Base-by-base conservation (phyloP, 805 yeast genomes). In the Kazachstania africana region DNA sequence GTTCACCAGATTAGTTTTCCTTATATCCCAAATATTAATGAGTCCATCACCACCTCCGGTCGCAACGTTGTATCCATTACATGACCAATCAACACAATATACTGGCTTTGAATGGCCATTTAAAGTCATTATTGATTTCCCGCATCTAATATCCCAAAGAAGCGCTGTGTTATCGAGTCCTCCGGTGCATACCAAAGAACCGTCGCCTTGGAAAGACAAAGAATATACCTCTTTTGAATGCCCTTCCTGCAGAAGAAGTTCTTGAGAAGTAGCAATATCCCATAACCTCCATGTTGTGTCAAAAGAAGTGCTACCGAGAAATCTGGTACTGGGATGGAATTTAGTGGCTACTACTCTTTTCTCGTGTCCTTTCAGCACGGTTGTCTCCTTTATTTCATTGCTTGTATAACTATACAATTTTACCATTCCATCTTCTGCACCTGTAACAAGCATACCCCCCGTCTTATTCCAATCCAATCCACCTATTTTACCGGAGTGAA, bases 251-350 rank as follows among this genome's bases (percentile, higher is more conserved):
- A 70, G 62, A 25, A 70, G 58, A 5, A 88, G 45, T 32, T 73
- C 73, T 19, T 48, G 48, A 12, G 55, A 52, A 4, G 62, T 67
- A 9, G 59, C 56, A 0, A 74, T 40, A 52, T 88, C 95, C 94
- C 94, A 87, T 3, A 83, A 51, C 37, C 83, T 68, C 95, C 95
- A 88, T 0, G 95, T 82, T 40, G 65, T 65, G 54, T 88, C 96
- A 46, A 68, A 77, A 0, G 95, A 85, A 0, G 94, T 78, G 8
- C 82, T 67, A 0, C 75, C 80, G 1, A 79, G 39, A 41, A 51
- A 70, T 2, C 53, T 40, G 1, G 75, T 74, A 4, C 59, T 43
- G 1, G 94, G 94, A 53, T 85, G 94, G 38, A 73, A 70, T 22
- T 68, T 66, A 0, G 76, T 55, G 12, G 68, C 61, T 1, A 78